Percentiles rank a stretch among this genome's conserved stretches.
Evolutionary conservation across 2,329 filamentous ascomycete genomes (phyloP).

Genomic region (Hypoxylon sp.): DNA sequence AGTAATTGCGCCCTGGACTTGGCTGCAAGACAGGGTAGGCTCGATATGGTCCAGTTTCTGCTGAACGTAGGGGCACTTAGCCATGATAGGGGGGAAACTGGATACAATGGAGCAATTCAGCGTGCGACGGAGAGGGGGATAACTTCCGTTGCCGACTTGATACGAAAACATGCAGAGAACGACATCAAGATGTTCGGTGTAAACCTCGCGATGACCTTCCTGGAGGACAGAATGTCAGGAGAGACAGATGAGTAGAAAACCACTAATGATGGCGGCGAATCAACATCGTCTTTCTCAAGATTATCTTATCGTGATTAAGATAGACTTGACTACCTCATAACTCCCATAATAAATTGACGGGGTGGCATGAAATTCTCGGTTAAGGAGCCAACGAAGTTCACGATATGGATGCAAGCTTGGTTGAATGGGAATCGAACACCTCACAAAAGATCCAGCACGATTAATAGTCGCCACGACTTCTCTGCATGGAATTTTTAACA

Average conservation of each 20-base stretch:
- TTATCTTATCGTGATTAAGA: too few relatives aligned
- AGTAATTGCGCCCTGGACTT: conserved; percentile 24
- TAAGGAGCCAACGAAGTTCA: too few relatives aligned
- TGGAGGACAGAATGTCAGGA: not conserved
- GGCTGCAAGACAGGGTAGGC: not conserved
- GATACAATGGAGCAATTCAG: conserved; percentile 41
- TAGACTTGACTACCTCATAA: too few relatives aligned
- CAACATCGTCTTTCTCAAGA: not conserved
- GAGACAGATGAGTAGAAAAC: not conserved
- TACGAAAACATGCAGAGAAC: conserved; percentile 8
- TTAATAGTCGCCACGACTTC: too few relatives aligned
- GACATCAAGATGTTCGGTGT: not conserved
- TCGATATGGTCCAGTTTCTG: conserved; percentile 43
- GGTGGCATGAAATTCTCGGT: too few relatives aligned
- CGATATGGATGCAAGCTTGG: too few relatives aligned
- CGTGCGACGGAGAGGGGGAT: too few relatives aligned
- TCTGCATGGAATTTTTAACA: too few relatives aligned
- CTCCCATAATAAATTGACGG: too few relatives aligned
- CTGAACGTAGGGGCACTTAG: conserved; percentile 40
- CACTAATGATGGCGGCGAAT: not conserved
- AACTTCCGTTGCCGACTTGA: conserved; percentile 21
- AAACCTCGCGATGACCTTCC: conserved; percentile 26
- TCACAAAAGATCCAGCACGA: too few relatives aligned
- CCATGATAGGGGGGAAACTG: conserved; percentile 19
- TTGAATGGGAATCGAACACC: too few relatives aligned